phyloP scores from a whole-genome alignment of 1,139 yeast genomes.

The Yamadazyma sp. region DNA sequence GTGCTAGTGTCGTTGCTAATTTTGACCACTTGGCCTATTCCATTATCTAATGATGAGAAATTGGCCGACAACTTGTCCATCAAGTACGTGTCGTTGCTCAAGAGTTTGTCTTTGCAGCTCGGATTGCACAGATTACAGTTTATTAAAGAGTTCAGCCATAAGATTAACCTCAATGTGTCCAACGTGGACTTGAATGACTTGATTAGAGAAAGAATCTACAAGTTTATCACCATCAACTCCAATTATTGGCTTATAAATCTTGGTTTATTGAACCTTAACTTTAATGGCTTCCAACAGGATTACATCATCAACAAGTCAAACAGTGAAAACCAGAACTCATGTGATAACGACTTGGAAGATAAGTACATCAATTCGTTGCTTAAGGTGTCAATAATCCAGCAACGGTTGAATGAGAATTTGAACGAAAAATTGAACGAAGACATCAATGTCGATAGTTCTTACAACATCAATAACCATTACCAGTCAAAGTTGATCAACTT shows the following conservation, averaged over 20 bases:
- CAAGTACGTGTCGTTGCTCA: constrained; percentile 43
- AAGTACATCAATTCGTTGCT: constrained; percentile 40
- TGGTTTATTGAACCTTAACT: constrained; percentile 40
- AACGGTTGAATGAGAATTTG: constrained; percentile 42
- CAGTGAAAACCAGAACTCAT: constrained; percentile 16
- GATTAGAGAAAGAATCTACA: constrained; percentile 46
- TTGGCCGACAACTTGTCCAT: constrained; percentile 37
- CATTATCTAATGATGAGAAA: constrained; percentile 27
- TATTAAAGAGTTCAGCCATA: constrained; percentile 45
- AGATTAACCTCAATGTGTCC: constrained; percentile 37
- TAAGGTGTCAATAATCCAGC: constrained; percentile 42
- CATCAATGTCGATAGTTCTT: constrained; percentile 9
- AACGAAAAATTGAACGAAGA: constrained; percentile 17
- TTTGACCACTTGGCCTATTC: constrained; percentile 51
- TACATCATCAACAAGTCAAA: constrained; percentile 40
- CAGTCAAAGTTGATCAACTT: constrained; percentile 36
- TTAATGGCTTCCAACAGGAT: constrained; percentile 43
- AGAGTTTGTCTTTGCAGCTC: constrained; percentile 41
- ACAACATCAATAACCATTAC: constrained; percentile 14
- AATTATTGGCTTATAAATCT: constrained; percentile 46
- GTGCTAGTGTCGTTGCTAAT: constrained; percentile 40
- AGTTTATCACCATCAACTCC: constrained; percentile 43
- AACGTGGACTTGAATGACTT: constrained; percentile 32
- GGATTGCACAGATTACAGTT: constrained; percentile 47
- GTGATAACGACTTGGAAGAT: constrained; percentile 21